Evolutionary conservation across 1,139 yeast genomes (phyloP).

Genomic region (Keqinozyma sinolaborantium): DNA sequence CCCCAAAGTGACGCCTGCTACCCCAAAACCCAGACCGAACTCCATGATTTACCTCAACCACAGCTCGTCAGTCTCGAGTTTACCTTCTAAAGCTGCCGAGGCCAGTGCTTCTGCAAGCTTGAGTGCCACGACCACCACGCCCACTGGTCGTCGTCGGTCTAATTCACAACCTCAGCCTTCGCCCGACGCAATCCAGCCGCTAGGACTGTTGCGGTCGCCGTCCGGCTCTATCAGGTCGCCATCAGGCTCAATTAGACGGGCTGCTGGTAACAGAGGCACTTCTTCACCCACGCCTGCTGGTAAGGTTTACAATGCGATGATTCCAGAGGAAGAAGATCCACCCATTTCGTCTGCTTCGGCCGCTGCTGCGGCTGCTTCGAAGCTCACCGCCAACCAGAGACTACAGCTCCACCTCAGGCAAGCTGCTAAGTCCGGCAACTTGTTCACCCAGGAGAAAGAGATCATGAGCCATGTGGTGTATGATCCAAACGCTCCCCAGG

Average conservation of each 20-base stretch:
- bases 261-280: background rate
- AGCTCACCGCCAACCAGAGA: constrained; percentile 37
- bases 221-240: constrained; percentile 6
- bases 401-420: constrained; percentile 38
- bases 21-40: constrained; percentile 20
- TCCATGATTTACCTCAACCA: constrained; percentile 24
- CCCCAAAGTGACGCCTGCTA: constrained; percentile 6
- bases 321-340: constrained; percentile 1
- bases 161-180: constrained; percentile 33
- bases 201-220: too few relatives aligned
- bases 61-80: constrained; percentile 16
- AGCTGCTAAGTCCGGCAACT: constrained; percentile 37
- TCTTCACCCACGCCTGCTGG: background rate
- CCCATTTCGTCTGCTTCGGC: constrained; percentile 3
- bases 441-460: constrained; percentile 40
- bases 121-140: constrained; percentile 1
- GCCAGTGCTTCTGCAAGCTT: constrained; percentile 6
- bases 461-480: constrained; percentile 32
- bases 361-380: constrained; percentile 3
- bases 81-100: constrained; percentile 6
- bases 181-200: constrained; percentile 1
- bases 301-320: background rate
- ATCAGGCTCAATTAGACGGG: constrained; percentile 5
- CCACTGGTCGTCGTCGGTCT: constrained; percentile 29
- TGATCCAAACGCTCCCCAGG: constrained; percentile 39